phyloP scores from a whole-genome alignment of 371 early-diverging fungal species.

The Actinomucor elegans region DNA sequence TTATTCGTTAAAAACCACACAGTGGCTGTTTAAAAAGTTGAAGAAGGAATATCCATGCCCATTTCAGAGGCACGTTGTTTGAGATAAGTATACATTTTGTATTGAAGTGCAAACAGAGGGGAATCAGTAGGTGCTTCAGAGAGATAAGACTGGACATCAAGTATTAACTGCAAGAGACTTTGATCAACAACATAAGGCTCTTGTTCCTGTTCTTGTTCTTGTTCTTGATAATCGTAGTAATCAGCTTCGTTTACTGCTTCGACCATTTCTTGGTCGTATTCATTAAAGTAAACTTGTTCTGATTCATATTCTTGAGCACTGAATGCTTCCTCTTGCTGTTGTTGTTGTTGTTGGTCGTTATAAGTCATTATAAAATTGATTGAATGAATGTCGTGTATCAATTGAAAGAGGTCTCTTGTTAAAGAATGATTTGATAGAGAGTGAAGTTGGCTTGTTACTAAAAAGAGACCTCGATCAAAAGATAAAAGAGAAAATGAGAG shows the following conservation, averaged over 20 bases:
- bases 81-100: conserved; percentile 50
- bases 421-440: not conserved
- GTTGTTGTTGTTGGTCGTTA: conserved; percentile 1
- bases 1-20: too few relatives aligned
- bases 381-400: not conserved
- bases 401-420: not conserved
- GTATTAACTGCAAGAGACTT: conserved; percentile 35
- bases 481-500: not conserved
- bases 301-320: conserved; percentile 13
- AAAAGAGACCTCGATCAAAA: conserved; percentile 3
- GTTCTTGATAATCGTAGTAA: conserved; percentile 16
- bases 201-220: conserved; percentile 15
- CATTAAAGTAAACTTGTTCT: conserved; percentile 28
- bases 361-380: not conserved
- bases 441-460: not conserved
- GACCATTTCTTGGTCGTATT: conserved; percentile 35
- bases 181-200: conserved; percentile 24
- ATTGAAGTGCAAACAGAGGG: conserved; percentile 42
- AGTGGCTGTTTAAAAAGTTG: too few relatives aligned
- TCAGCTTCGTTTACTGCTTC: conserved; percentile 25
- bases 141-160: conserved; percentile 47
- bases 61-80: conserved; percentile 43
- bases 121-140: conserved; percentile 33
- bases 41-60: conserved; percentile 28
- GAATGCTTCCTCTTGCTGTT: not conserved